Evolutionary conservation across 139 green algal species (phyloP).

Genomic region (Chlorella sp.): DNA sequence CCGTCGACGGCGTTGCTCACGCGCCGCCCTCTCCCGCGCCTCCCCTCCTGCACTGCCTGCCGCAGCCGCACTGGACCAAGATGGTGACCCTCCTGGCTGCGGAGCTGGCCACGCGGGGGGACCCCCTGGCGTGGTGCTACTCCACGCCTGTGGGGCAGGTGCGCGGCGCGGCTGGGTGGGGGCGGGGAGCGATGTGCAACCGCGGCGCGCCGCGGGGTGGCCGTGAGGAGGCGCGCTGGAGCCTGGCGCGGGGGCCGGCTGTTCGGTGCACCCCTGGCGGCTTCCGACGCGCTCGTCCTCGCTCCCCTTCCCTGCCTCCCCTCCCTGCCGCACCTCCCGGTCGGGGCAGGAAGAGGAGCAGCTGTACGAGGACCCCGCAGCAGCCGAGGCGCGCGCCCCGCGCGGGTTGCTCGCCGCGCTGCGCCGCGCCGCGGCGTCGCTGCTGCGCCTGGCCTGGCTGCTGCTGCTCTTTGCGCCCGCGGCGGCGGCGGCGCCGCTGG

Average conservation of each 20-base stretch:
- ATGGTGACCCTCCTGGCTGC: constrained; percentile 31
- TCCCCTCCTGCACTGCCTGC: too few species aligned
- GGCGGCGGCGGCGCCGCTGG: constrained; percentile 48
- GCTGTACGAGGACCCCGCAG: background rate
- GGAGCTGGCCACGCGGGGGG: constrained; percentile 26
- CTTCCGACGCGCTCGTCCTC: too few species aligned
- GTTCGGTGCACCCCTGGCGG: too few species aligned
- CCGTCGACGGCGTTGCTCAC: too few species aligned
- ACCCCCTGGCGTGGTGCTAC: constrained; percentile 47
- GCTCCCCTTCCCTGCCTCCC: background rate
- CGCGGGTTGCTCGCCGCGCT: background rate
- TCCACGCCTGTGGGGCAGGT: constrained; percentile 29
- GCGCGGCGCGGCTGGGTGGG: background rate
- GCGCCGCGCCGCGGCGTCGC: constrained; percentile 5
- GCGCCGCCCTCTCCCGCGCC: too few species aligned
- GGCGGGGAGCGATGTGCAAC: background rate
- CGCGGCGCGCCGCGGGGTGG: background rate
- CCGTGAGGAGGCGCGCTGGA: background rate
- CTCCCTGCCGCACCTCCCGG: background rate
- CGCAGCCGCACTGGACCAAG: constrained; percentile 31
- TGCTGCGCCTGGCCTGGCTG: constrained; percentile 58
- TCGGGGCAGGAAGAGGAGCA: constrained; percentile 11
- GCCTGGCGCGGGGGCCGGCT: too few species aligned
- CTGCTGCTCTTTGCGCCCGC: constrained; percentile 65
- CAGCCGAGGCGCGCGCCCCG: background rate